Evolutionary conservation across 331 rosid species (phyloP).

Genomic region (Telfairia occidentalis): DNA sequence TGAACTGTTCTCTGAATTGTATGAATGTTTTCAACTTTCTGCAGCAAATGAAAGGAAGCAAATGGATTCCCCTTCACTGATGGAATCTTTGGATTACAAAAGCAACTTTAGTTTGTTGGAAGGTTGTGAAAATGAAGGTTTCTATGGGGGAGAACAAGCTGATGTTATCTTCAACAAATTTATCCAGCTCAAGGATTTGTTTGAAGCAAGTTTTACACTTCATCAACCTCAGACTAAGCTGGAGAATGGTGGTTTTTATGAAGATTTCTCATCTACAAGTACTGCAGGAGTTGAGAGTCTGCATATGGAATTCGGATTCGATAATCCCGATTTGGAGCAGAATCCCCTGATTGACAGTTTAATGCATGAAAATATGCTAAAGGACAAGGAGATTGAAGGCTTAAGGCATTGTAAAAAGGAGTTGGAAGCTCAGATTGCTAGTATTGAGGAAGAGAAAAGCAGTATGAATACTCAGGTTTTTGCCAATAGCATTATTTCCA

Average conservation of each 20-base stretch:
- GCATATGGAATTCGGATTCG: not conserved
- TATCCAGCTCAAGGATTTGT: slow-evolving; percentile 7
- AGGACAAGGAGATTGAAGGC: not conserved
- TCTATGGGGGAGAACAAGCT: not conserved
- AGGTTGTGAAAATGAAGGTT: not conserved
- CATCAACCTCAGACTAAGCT: not conserved
- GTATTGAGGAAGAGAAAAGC: not conserved
- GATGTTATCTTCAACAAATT: slow-evolving; percentile 15
- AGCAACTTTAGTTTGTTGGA: not conserved
- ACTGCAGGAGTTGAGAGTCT: not conserved
- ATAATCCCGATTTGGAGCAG: not conserved
- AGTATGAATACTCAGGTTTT: not conserved
- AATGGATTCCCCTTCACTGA: not conserved
- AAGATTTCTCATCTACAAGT: not conserved
- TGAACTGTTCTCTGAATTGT: not conserved
- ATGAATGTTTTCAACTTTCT: not conserved
- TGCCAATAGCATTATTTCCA: not conserved
- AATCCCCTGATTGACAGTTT: not conserved
- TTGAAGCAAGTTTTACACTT: slow-evolving; percentile 10
- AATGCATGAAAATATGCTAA: not conserved
- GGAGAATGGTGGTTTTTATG: not conserved
- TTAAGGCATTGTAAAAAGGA: not conserved
- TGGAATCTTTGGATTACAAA: not conserved
- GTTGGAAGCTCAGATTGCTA: slow-evolving; percentile 9
- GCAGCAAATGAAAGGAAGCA: not conserved